Evolutionary conservation across 306 rosid genomes (phyloP).

Genomic region (Morella rubra): DNA sequence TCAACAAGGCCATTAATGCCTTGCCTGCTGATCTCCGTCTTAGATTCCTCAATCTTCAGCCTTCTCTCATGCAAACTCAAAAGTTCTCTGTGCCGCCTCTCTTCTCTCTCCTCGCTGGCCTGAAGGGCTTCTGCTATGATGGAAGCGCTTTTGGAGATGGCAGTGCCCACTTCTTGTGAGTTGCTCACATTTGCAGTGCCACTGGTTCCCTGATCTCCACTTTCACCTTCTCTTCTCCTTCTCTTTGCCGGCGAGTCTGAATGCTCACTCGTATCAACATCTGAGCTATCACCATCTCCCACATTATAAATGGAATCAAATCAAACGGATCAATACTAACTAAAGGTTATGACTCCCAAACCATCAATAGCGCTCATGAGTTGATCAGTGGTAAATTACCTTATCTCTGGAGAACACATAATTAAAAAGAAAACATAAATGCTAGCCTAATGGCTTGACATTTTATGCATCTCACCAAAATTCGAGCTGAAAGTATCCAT

Average conservation of each 20-base stretch:
- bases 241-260: slow-evolving; percentile 47
- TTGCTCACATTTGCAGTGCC: slow-evolving; percentile 16
- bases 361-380: background rate
- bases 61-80: slow-evolving; percentile 38
- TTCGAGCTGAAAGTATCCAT: background rate
- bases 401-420: background rate
- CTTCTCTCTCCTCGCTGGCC: slow-evolving; percentile 43
- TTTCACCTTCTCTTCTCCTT: slow-evolving; percentile 34
- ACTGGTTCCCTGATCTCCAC: slow-evolving; percentile 26
- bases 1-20: slow-evolving; percentile 47
- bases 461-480: background rate
- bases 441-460: background rate
- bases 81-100: slow-evolving; percentile 43
- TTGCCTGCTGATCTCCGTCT: slow-evolving; percentile 36
- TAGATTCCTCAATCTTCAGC: slow-evolving; percentile 43
- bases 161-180: slow-evolving; percentile 34
- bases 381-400: background rate
- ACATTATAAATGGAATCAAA: slow-evolving; percentile 15
- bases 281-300: slow-evolving; percentile 46
- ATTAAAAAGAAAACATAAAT: background rate
- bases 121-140: slow-evolving; percentile 45
- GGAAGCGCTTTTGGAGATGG: slow-evolving; percentile 45
- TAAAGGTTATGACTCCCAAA: background rate
- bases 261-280: slow-evolving; percentile 45
- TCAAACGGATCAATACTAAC: slow-evolving; percentile 24